Evolutionary conservation across 1,139 yeast genomes (phyloP), one percentile per base, ranked within the genome.

Genomic region (Sugiyamaella paludigena): DNA sequence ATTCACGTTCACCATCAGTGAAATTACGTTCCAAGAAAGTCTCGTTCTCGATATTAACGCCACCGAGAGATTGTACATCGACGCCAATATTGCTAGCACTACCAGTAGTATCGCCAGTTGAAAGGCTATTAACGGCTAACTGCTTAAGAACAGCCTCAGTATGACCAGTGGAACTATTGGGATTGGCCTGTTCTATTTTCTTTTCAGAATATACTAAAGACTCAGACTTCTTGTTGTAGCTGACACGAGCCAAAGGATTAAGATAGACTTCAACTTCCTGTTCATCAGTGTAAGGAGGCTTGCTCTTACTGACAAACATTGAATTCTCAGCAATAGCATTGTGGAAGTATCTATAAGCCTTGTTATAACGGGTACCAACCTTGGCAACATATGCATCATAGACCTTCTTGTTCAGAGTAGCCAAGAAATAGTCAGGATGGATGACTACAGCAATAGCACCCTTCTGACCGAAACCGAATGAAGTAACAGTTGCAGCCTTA

Each of bases 381-480:
- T 83, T 87, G 49, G 68, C 62, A 54, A 78, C 81, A 70, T 92
- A 92, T 24, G 75, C 72, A 61, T 81, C 76, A 71, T 88, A 92
- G 58, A 84, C 78, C 33, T 74, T 66, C 72, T 79, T 79, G 66
- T 84, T 84, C 67, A 92, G 78, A 37, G 88, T 81, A 55, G 95
- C 95, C 67, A 74, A 88, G 73, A 92, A 79, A 80, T 89, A 92
- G 73, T 92, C 97, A 56, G 97, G 87, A 74, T 91, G 95, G 57
- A 92, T 79, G 52, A 84, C 87, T 69, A 92, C 73, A 46, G 96
- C 96, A 72, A 89, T 95, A 50, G 92, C 98, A 74, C 99, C 99
- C 79, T 92, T 92, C 77, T 92, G 99, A 69, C 99, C 99, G 70
- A 92, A 92, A 69, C 99, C 99, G 70, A 92, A 92, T 7, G 99